These are phyloP conservation scores for Phytophthora constricta DNA, from an alignment of 352 stramenopile species.

Conservation along the genomic window DNA sequence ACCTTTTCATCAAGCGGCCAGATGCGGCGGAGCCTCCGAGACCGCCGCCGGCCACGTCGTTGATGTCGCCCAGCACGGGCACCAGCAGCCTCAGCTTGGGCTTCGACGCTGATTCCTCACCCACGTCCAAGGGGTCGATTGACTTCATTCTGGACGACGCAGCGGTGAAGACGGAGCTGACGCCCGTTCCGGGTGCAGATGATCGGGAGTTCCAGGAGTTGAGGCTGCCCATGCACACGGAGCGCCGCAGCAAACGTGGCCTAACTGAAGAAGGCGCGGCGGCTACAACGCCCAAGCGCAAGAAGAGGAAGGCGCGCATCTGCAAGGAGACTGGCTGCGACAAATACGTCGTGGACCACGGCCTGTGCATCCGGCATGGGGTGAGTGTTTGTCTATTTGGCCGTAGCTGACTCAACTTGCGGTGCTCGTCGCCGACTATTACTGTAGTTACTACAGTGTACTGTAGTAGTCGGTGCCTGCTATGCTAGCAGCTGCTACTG, in stretches of 20 bases:
- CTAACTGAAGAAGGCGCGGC: not conserved
- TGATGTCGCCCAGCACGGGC: constrained; percentile 17
- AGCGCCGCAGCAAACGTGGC: not conserved
- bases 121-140: constrained; percentile 38
- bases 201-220: constrained; percentile 14
- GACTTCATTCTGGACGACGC: constrained; percentile 40
- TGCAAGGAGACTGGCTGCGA: constrained; percentile 54
- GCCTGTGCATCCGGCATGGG: constrained; percentile 44
- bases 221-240: constrained; percentile 15
- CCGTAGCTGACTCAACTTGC: not conserved
- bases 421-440: too few relatives aligned
- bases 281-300: constrained; percentile 19
- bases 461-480: too few relatives aligned
- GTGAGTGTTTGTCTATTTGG: constrained; percentile 9
- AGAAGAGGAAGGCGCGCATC: constrained; percentile 54
- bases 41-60: constrained; percentile 17
- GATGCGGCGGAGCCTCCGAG: constrained; percentile 1
- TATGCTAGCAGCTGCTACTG: not conserved
- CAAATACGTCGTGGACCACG: constrained; percentile 64
- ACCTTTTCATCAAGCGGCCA: constrained; percentile 27
- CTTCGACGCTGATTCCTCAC: not conserved
- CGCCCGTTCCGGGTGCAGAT: constrained; percentile 1
- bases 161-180: constrained; percentile 22
- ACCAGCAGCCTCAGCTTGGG: not conserved
- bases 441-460: too few relatives aligned